A percentile compares a stretch with the other conserved stretches of the same genome.
Evolutionary conservation across 495 filamentous ascomycete species (phyloP).

Genomic region (Talaromyces adpressus): DNA sequence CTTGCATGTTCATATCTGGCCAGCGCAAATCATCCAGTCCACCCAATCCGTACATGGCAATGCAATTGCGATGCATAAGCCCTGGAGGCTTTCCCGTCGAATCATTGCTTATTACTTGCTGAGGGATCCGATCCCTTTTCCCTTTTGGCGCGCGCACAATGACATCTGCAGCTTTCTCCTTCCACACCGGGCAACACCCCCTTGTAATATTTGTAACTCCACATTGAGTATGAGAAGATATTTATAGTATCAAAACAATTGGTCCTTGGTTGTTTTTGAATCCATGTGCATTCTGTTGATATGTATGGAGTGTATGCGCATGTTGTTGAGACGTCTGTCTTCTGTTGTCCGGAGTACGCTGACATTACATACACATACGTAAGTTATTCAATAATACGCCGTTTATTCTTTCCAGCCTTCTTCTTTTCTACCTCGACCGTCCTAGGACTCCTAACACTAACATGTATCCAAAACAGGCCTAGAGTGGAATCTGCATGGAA

Average conservation of each 20-base stretch:
- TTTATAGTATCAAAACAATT: constrained; percentile 6
- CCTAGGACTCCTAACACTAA: not conserved
- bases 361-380: not conserved
- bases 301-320: not conserved
- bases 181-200: not conserved
- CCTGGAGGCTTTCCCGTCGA: not conserved
- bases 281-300: not conserved
- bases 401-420: not conserved
- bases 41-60: not conserved
- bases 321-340: not conserved
- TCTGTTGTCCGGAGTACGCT: not conserved
- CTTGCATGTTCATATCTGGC: not conserved
- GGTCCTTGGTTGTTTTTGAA: not conserved
- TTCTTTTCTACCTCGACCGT: not conserved
- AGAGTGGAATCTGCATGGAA: constrained; percentile 7
- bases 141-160: not conserved
- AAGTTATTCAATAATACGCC: not conserved
- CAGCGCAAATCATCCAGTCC: not conserved
- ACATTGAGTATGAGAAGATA: not conserved
- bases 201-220: not conserved
- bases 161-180: not conserved
- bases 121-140: not conserved
- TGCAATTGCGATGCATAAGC: not conserved
- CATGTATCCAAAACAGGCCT: not conserved
- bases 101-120: not conserved